Conservation (phyloP, 2,329 filamentous ascomycete genomes). For the Metarhizium anisopliae region DNA sequence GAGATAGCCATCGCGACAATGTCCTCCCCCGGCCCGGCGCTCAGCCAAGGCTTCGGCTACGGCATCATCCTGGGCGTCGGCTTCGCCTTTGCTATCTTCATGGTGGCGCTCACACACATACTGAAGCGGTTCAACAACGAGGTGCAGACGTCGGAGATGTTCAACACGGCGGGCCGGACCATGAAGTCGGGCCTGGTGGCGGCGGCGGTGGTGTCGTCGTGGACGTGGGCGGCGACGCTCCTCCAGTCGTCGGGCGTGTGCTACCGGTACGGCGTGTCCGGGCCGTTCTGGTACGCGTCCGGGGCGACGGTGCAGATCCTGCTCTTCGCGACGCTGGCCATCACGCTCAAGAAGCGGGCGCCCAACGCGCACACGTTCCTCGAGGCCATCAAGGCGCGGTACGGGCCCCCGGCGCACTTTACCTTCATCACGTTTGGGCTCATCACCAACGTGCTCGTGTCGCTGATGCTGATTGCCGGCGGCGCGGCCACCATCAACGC, state of each 20-base stretch:
- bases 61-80: constrained; percentile 69
- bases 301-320: constrained; percentile 82
- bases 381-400: constrained; percentile 74
- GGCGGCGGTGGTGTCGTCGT: constrained; percentile 82
- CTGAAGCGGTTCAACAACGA: constrained; percentile 55
- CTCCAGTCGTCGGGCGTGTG: constrained; percentile 74
- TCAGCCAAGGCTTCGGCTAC: constrained; percentile 62
- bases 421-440: constrained; percentile 78
- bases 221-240: constrained; percentile 86
- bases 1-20: neutral
- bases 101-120: constrained; percentile 65
- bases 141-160: constrained; percentile 86
- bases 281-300: constrained; percentile 51
- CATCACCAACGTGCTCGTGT: constrained; percentile 80
- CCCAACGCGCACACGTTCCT: constrained; percentile 83
- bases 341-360: constrained; percentile 77
- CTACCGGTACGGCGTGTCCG: constrained; percentile 65
- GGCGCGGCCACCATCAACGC: constrained; percentile 51
- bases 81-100: constrained; percentile 63
- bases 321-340: constrained; percentile 82
- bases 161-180: constrained; percentile 78
- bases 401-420: constrained; percentile 61
- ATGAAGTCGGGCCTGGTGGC: constrained; percentile 85
- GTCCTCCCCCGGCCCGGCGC: constrained; percentile 21
- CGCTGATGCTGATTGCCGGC: constrained; percentile 80